Evolutionary conservation across 495 filamentous ascomycete species (phyloP), one percentile per base, ranked within the genome.

Genomic region (Xylaria acuta): DNA sequence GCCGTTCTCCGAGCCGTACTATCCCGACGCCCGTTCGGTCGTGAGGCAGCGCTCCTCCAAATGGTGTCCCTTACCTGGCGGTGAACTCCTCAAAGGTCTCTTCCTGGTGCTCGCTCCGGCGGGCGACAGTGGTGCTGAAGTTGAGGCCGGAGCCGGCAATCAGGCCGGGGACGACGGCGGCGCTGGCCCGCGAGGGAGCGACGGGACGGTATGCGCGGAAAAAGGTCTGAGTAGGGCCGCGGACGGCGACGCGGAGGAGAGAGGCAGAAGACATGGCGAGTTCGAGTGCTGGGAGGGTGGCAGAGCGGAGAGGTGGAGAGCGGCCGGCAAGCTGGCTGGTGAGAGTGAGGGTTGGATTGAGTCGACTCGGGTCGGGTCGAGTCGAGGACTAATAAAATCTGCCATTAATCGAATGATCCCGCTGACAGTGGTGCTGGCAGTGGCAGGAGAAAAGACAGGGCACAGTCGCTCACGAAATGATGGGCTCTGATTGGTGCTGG

Each of bases 21-120:
- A 43, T 66, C 27, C 62, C 68, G 68, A 70, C 20, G 32, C 27
- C 45, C 14, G 47, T 20, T 3, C 11, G 30, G 66, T 67, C 64
- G 38, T 4, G 51, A 38, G 30, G 56, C 18, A 60, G 58, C 58
- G 27, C 58, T 16, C 32, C 58, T 36, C 58, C 58, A 20, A 38
- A 22, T 38, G 34, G 34, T 22, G 51, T 58, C 72, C 80, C 94
- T 84, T 93, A 98, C 96, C 96, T 94, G 77, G 94, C 93, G 84
- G 92, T 94, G 84, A 99, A 99, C 88, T 99, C 94, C 88, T 99
- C 96, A 79, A 96, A 99, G 78, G 90, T 97, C 90, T 99, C 96
- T 82, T 95, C 92, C 81, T 94, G 86, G 86, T 85, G 86, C 78
- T 86, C 84, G 79, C 82, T 82, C 78, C 86, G 85, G 81, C 87